Evolutionary conservation across 2,329 filamentous ascomycete genomes (phyloP).

Genomic region (Venturia oleaginea): DNA sequence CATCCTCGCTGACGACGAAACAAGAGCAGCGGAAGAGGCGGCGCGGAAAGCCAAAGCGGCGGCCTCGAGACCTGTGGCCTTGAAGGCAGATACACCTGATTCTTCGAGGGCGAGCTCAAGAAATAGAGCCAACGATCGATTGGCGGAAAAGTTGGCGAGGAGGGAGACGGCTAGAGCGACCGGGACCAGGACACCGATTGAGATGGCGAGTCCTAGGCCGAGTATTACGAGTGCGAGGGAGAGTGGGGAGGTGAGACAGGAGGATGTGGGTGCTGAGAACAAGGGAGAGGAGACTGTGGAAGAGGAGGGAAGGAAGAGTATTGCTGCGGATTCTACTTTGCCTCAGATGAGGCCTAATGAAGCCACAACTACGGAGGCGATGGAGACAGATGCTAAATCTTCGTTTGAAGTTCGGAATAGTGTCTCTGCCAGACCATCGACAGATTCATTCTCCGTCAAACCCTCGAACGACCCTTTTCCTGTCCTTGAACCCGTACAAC

Average conservation of each 20-base stretch:
- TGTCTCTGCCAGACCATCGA: conserved; percentile 22
- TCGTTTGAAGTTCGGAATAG: conserved; percentile 15
- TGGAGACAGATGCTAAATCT: not conserved
- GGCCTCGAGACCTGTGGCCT: conserved; percentile 3
- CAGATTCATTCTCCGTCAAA: conserved; percentile 21
- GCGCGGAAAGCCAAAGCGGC: conserved; percentile 25
- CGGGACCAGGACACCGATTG: conserved; percentile 36
- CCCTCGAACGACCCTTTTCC: conserved; percentile 18
- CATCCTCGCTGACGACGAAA: conserved; percentile 73
- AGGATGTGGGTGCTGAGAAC: not conserved
- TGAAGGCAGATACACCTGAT: conserved; percentile 20
- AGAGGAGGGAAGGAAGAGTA: conserved; percentile 18
- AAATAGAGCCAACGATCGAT: conserved; percentile 63
- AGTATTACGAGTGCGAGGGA: conserved; percentile 2
- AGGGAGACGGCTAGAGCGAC: conserved; percentile 73
- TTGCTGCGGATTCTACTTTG: conserved; percentile 7
- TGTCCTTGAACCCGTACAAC: conserved; percentile 11
- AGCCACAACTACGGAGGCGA: not conserved
- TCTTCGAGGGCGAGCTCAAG: conserved; percentile 57
- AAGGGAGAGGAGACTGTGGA: not conserved
- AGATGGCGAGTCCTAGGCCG: conserved; percentile 1
- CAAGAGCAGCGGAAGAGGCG: conserved; percentile 30
- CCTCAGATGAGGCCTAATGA: conserved; percentile 6
- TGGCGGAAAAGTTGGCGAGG: conserved; percentile 83
- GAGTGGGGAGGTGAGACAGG: not conserved